Percentiles rank a stretch among this genome's conserved stretches.
Evolutionary conservation across 768 basidiomycete genomes (phyloP).

Genomic region (Pilatotrama ljubarskyi): DNA sequence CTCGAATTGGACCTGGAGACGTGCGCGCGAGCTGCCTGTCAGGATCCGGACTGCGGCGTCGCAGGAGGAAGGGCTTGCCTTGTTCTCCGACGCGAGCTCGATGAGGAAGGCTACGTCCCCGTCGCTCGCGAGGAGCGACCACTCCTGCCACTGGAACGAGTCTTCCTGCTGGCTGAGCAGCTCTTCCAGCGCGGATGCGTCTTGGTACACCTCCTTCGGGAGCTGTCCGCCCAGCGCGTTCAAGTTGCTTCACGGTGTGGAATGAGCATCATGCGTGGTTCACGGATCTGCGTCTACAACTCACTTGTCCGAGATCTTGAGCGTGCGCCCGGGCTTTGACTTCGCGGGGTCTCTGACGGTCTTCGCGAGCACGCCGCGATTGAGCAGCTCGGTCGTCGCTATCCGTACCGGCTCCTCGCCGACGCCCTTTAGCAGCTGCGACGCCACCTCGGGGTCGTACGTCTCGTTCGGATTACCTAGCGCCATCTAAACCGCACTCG

Average conservation of each 20-base stretch:
- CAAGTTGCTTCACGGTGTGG: conserved; percentile 52
- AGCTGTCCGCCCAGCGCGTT: conserved; percentile 66
- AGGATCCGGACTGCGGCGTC: too few species aligned
- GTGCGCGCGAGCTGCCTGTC: background rate
- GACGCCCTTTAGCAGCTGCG: conserved; percentile 53
- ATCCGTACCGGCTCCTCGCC: conserved; percentile 56
- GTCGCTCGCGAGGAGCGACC: conserved; percentile 78
- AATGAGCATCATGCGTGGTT: background rate
- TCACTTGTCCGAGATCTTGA: conserved; percentile 76
- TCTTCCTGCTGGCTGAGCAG: conserved; percentile 45
- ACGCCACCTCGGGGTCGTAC: conserved; percentile 63
- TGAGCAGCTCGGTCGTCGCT: conserved; percentile 61
- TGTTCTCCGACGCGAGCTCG: conserved; percentile 79
- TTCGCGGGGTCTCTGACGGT: conserved; percentile 61
- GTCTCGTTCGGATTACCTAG: conserved; percentile 70
- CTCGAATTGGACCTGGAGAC: conserved; percentile 63
- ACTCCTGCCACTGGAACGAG: conserved; percentile 55
- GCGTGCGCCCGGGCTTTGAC: conserved; percentile 66
- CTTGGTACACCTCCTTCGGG: conserved; percentile 64
- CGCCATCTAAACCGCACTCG: conserved; percentile 56
- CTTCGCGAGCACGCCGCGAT: conserved; percentile 67
- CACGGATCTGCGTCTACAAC: conserved; percentile 9
- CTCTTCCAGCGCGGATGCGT: conserved; percentile 66
- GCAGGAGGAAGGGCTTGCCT: conserved; percentile 41
- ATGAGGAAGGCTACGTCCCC: conserved; percentile 79